A percentile compares a stretch with the other conserved stretches of the same genome.
Evolutionary conservation across 495 filamentous ascomycete genomes (phyloP).

Genomic region (Friedmanniomyces endolithicus): DNA sequence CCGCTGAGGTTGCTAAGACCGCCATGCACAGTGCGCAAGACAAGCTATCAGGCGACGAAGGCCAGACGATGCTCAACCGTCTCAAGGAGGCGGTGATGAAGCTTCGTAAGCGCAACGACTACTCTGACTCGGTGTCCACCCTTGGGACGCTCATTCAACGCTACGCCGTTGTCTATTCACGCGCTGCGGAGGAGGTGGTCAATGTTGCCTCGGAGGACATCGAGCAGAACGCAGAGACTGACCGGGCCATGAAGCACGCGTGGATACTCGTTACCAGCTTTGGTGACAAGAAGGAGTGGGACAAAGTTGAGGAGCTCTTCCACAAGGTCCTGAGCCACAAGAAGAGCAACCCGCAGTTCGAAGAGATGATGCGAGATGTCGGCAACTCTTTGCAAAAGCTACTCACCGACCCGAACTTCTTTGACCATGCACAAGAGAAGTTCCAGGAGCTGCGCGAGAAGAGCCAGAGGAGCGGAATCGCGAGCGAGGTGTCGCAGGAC

Average conservation of each 20-base stretch:
- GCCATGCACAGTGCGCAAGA: conserved; percentile 54
- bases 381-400: conserved; percentile 64
- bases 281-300: conserved; percentile 63
- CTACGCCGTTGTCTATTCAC: conserved; percentile 66
- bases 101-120: conserved; percentile 63
- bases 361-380: conserved; percentile 57
- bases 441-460: conserved; percentile 58
- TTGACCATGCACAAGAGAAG: conserved; percentile 57
- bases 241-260: conserved; percentile 62
- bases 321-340: conserved; percentile 60
- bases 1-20: conserved; percentile 51
- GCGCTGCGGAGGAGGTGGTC: conserved; percentile 50
- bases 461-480: conserved; percentile 47
- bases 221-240: conserved; percentile 57
- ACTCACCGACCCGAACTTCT: conserved; percentile 75
- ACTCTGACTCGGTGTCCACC: conserved; percentile 72
- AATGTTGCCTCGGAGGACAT: conserved; percentile 55
- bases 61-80: conserved; percentile 57
- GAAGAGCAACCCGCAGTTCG: conserved; percentile 70
- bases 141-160: conserved; percentile 61
- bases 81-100: conserved; percentile 65
- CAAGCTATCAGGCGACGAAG: conserved; percentile 56
- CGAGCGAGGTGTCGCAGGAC: conserved; percentile 57
- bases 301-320: conserved; percentile 52
- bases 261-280: conserved; percentile 69